Evolutionary conservation across 139 green algal species (phyloP), one percentile per base, ranked within the genome.

Genomic region (Astrephomene gubernaculifera): DNA sequence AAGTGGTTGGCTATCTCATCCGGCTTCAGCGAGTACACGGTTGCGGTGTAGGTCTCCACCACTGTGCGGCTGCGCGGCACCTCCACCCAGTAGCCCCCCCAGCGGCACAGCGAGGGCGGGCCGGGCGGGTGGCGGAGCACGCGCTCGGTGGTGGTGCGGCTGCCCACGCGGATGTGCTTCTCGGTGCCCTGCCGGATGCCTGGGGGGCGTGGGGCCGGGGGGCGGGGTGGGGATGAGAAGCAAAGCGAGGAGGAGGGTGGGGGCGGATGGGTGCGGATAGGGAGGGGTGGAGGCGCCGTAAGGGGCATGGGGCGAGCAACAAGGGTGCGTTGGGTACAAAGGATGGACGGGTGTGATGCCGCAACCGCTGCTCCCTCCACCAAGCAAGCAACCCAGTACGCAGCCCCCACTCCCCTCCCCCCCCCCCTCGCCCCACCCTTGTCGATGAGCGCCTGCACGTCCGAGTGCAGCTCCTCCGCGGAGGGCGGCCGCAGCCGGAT

Each of bases 401-500:
- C n/a, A n/a, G n/a, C n/a, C n/a, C n/a, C n/a, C n/a, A n/a, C 49
- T 25, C 14, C 49, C 49, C 12, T 57, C 31, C 57, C 14, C 31
- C 45, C n/a, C 19, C 12, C 10, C 60, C 33, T 3, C 12, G 21
- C 24, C 75, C 4, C 69, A 91, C 93, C 93, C 57, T 69, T 76
- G 14, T 83, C 65, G 41, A 97, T 93, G 22, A 97, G 90, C 57
- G 89, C 69, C 38, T 91, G 76, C 70, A 97, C 89, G 88, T 93
- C 90, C 2, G 68, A 79, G 86, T 96, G 93, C 87, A 96, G 96
- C 81, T 93, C 24, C 63, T 91, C 85, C 6, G 90, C 87, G 24
- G 71, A 87, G 52, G 93, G 94, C 0, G 87, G 87, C 33, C 74
- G 60, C 82, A 97, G 76, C 22, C 63, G 31, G 31, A 97, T 85